Evolutionary conservation across 2,329 filamentous ascomycete genomes (phyloP), one percentile per base, ranked within the genome.

Genomic region (Colletotrichum incanum): DNA sequence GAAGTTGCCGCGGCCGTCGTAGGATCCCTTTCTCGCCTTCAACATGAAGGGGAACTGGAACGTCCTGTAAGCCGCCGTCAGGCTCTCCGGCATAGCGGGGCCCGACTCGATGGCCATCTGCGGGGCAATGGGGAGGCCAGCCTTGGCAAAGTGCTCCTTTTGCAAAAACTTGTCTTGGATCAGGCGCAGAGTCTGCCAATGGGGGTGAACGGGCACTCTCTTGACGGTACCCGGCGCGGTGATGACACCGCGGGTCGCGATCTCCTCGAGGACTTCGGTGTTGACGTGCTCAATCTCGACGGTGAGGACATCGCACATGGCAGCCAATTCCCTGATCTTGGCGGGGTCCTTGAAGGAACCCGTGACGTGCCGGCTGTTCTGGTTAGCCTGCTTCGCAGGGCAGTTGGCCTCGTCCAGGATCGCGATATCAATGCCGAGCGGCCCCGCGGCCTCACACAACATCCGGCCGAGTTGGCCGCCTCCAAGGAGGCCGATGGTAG

Each of bases 271-370:
- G 31, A 96, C 92, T 65, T 94, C 87, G n/a, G 94, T 96, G 81
- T 98, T 91, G 71, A 98, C 93, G 83, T 98, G 96, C 86, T 98
- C 96, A 75, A 98, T 98, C 83, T 98, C 96, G 18, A 97, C 94
- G 0, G 95, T 98, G 73, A 98, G 86, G 20, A 97, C 90, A 80
- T 97, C 94, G 77, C 92, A 94, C 43, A 87, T 84, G 49, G 88
- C 84, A 2, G 96, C 95, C n/a, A 98, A 87, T 80, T 94, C 88
- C 54, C 91, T 90, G 75, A 98, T 95, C 75, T 93, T 92, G 43
- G 90, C 89, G 0, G 92, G 86, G 76, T 98, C 93, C 80, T 94
- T 95, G 88, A 98, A 98, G 0, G 95, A 97, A 70, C 95, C 96
- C 23, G 91, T 89, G 70, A 98, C 90, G 80, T 98, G 94, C 74